phyloP scores from a whole-genome alignment of 1,284 basidiomycete species.

The Volvariella volvacea region DNA sequence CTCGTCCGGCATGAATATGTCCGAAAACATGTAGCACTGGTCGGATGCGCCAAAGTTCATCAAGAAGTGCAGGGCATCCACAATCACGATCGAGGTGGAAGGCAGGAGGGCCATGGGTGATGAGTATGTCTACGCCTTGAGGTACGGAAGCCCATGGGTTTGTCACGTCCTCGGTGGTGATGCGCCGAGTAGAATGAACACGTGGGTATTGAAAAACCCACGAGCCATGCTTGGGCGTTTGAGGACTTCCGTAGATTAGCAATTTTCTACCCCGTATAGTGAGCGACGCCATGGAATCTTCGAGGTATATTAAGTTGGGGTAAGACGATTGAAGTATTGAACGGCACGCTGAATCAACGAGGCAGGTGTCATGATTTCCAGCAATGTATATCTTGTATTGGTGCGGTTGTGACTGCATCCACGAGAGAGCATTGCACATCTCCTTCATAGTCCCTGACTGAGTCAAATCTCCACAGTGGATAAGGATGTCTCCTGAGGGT shows the following conservation, averaged over 20 bases:
- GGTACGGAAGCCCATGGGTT: no score
- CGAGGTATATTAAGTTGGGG: no score
- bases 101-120: constrained; percentile 36
- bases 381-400: no score
- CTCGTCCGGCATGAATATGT: constrained; percentile 31
- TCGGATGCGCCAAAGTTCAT: constrained; percentile 23
- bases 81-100: constrained; percentile 22
- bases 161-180: no score
- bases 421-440: no score
- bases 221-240: constrained; percentile 25
- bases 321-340: no score
- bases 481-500: no score
- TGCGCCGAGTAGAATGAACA: constrained; percentile 4
- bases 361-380: no score
- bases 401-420: no score
- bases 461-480: no score
- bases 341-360: no score
- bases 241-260: constrained; percentile 27
- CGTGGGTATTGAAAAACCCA: constrained; percentile 31
- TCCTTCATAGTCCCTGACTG: no score
- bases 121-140: constrained; percentile 28
- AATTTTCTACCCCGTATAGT: constrained; percentile 20
- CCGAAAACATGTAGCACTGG: constrained; percentile 34
- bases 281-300: constrained; percentile 19
- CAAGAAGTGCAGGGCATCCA: constrained; percentile 27